These are phyloP conservation scores for Citrus reticulata DNA, from an alignment of 345 rosid species.

Conservation along the genomic window DNA sequence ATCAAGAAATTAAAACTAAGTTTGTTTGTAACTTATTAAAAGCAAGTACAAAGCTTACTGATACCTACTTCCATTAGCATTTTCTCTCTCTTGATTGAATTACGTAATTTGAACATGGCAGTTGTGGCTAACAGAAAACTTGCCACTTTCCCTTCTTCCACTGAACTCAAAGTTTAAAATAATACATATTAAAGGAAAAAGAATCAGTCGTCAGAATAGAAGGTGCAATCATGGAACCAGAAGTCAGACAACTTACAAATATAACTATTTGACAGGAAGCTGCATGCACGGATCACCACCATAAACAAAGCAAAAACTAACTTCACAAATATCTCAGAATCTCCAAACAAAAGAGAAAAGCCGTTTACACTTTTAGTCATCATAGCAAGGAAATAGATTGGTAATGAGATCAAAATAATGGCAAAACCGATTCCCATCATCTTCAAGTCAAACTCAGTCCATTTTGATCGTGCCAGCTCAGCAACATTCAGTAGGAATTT, in stretches of 20 bases:
- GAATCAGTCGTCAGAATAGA: background rate
- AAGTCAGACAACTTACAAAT: slow-evolving; percentile 57
- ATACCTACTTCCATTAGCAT: slow-evolving; percentile 63
- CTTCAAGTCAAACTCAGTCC: slow-evolving; percentile 88
- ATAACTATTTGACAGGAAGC: slow-evolving; percentile 91
- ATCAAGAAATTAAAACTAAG: background rate
- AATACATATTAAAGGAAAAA: background rate
- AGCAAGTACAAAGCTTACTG: background rate
- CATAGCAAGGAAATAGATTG: slow-evolving; percentile 41
- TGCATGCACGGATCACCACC: slow-evolving; percentile 69
- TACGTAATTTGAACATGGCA: slow-evolving; percentile 61
- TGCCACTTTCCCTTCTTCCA: slow-evolving; percentile 97
- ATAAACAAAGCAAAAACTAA: slow-evolving; percentile 39
- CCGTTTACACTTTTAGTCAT: slow-evolving; percentile 24
- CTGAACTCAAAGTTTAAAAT: slow-evolving; percentile 36
- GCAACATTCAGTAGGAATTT: slow-evolving; percentile 64
- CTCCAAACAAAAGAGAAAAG: slow-evolving; percentile 23
- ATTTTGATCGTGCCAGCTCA: slow-evolving; percentile 86
- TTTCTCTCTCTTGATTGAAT: slow-evolving; percentile 49
- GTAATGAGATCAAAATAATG: slow-evolving; percentile 57
- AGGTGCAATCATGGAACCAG: slow-evolving; percentile 7
- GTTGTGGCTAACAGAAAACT: slow-evolving; percentile 84
- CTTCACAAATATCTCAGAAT: slow-evolving; percentile 40
- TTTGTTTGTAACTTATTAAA: background rate
- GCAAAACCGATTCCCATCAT: slow-evolving; percentile 78